Conservation (phyloP, 805 yeast species). For the Metschnikowia rubicola region DNA sequence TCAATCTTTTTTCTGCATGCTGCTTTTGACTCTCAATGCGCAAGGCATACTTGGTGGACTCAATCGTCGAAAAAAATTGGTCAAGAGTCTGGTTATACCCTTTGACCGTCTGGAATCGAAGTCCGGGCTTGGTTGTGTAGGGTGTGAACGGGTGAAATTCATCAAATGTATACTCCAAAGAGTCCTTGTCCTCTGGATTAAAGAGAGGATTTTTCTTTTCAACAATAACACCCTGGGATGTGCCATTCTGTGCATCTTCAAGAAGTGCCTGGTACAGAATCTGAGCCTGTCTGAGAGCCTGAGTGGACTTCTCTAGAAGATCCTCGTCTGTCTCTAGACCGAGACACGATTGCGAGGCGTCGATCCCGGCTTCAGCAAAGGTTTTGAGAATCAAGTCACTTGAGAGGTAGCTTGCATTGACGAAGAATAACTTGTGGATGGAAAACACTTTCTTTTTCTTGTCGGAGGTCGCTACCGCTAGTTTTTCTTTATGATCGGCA, state of each 20-base stretch:
- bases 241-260: constrained; percentile 25
- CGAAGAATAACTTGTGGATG: constrained; percentile 66
- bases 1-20: constrained; percentile 70
- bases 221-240: constrained; percentile 57
- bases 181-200: constrained; percentile 40
- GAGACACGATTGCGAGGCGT: constrained; percentile 40
- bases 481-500: constrained; percentile 25
- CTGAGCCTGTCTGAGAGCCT: constrained; percentile 48
- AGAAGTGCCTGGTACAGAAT: constrained; percentile 37
- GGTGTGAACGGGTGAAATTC: constrained; percentile 72
- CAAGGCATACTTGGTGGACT: constrained; percentile 72
- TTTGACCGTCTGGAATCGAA: constrained; percentile 41
- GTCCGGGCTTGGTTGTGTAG: constrained; percentile 25
- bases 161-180: constrained; percentile 51
- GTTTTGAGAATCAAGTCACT: constrained; percentile 70
- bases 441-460: constrained; percentile 49
- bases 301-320: constrained; percentile 30
- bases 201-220: constrained; percentile 55
- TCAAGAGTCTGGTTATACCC: constrained; percentile 86
- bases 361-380: constrained; percentile 45
- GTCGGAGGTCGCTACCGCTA: constrained; percentile 12
- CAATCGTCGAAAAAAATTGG: constrained; percentile 77
- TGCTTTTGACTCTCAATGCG: constrained; percentile 72
- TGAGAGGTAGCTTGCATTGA: constrained; percentile 69
- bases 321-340: constrained; percentile 25